A percentile compares a stretch with the other conserved stretches of the same genome.
Evolutionary conservation across 2,329 filamentous ascomycete genomes (phyloP).

Genomic region (Trichoderma oligosporum): DNA sequence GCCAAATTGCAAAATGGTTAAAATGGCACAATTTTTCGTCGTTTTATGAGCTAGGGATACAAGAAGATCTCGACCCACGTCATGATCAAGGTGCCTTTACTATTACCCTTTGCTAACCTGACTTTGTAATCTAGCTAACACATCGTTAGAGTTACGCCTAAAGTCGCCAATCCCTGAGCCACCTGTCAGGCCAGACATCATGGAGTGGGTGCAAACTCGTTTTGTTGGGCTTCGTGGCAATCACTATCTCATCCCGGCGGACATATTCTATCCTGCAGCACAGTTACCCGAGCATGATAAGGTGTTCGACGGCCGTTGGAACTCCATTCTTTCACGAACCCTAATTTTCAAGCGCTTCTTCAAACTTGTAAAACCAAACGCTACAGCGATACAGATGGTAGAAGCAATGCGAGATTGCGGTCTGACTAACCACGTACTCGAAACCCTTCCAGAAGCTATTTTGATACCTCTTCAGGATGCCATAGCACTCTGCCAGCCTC

Average conservation of each 20-base stretch:
- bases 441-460: conserved; percentile 83
- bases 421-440: conserved; percentile 64
- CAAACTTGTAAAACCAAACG: conserved; percentile 48
- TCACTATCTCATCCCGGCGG: conserved; percentile 42
- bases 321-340: conserved; percentile 59
- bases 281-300: conserved; percentile 36
- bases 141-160: conserved; percentile 30
- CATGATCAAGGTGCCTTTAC: conserved; percentile 39
- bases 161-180: conserved; percentile 36
- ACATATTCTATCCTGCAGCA: conserved; percentile 43
- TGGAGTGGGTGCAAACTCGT: conserved; percentile 52
- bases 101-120: not conserved
- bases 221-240: conserved; percentile 38
- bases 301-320: conserved; percentile 41
- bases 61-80: conserved; percentile 41
- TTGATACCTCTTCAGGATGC: conserved; percentile 76
- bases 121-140: conserved; percentile 16
- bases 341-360: conserved; percentile 68
- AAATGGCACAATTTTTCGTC: conserved; percentile 57
- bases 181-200: conserved; percentile 39
- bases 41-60: conserved; percentile 51
- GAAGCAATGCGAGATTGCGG: conserved; percentile 70
- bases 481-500: conserved; percentile 78
- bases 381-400: conserved; percentile 59
- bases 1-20: conserved; percentile 79